A percentile compares a stretch with the other conserved stretches of the same genome.
These are phyloP conservation scores for Ophiocordyceps sinensis DNA, from an alignment of 2,329 filamentous ascomycete species.

Conservation along the genomic window DNA sequence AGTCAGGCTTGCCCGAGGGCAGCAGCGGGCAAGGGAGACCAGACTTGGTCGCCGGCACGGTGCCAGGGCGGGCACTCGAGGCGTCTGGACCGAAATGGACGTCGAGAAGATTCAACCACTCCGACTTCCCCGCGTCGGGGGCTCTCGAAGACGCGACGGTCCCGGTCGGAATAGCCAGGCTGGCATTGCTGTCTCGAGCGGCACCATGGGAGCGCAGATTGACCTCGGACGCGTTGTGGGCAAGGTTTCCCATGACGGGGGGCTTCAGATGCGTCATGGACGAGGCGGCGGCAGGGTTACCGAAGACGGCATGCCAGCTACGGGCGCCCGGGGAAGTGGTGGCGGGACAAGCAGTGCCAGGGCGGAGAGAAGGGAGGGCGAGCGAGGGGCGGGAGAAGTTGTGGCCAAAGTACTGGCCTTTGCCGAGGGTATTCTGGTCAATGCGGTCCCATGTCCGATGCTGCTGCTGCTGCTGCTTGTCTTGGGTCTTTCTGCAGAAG, in stretches of 20 bases:
- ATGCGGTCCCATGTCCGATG: slow-evolving; percentile 15
- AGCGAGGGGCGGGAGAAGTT: slow-evolving; percentile 21
- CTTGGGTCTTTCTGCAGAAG: slow-evolving; percentile 9
- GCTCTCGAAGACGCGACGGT: slow-evolving; percentile 9
- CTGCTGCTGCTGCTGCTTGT: slow-evolving; percentile 4
- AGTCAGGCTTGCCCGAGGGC: neutral
- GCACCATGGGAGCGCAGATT: slow-evolving; percentile 18
- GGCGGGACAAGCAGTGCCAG: slow-evolving; percentile 24
- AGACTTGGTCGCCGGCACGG: neutral
- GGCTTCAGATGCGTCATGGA: slow-evolving; percentile 30
- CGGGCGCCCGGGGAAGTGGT: slow-evolving; percentile 7
- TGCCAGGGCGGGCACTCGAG: neutral
- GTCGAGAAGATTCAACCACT: slow-evolving; percentile 33
- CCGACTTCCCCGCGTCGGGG: slow-evolving; percentile 18
- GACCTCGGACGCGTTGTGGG: slow-evolving; percentile 22
- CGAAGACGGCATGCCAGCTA: slow-evolving; percentile 20
- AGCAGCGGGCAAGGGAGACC: neutral
- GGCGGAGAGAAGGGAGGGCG: slow-evolving; percentile 15
- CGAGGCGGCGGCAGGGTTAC: slow-evolving; percentile 20
- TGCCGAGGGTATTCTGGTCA: slow-evolving; percentile 18
- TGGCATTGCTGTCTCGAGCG: slow-evolving; percentile 20
- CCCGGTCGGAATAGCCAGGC: slow-evolving; percentile 13
- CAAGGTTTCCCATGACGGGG: slow-evolving; percentile 14
- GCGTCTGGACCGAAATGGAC: slow-evolving; percentile 24
- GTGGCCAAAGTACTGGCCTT: slow-evolving; percentile 22